phyloP scores from a whole-genome alignment of 768 basidiomycete species.

The Tulasnella sp. region DNA sequence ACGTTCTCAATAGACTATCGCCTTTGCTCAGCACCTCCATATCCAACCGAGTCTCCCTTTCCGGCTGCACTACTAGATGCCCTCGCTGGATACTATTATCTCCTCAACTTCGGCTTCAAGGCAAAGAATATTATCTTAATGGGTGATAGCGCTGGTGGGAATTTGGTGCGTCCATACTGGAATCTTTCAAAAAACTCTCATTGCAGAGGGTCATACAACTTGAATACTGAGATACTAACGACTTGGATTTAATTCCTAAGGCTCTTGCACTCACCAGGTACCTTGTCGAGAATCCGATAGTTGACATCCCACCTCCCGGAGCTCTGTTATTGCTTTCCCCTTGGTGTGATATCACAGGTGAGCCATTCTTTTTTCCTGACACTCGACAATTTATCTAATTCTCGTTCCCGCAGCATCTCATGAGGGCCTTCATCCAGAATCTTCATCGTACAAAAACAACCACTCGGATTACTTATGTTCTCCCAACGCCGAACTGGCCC shows the following conservation, averaged over 20 bases:
- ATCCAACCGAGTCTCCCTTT: slow-evolving; percentile 42
- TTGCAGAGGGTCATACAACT: neutral
- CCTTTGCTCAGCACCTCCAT: slow-evolving; percentile 37
- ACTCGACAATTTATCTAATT: no score
- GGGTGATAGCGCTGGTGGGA: slow-evolving; percentile 70
- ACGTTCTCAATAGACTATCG: slow-evolving; percentile 61
- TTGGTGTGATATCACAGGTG: slow-evolving; percentile 37
- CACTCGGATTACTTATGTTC: slow-evolving; percentile 20
- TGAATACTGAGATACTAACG: neutral
- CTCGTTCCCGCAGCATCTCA: neutral
- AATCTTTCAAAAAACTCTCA: no score
- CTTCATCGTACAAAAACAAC: slow-evolving; percentile 24
- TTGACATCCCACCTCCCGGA: slow-evolving; percentile 33
- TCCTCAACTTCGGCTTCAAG: slow-evolving; percentile 43
- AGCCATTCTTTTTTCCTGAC: no score
- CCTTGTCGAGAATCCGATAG: slow-evolving; percentile 33
- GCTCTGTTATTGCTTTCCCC: slow-evolving; percentile 44
- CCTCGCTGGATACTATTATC: slow-evolving; percentile 59
- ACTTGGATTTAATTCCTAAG: neutral
- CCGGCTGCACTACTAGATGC: slow-evolving; percentile 64
- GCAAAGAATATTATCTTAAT: slow-evolving; percentile 49
- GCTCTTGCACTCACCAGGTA: slow-evolving; percentile 45
- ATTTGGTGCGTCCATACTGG: no score
- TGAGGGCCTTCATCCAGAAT: slow-evolving; percentile 2
- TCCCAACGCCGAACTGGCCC: slow-evolving; percentile 13